Evolutionary conservation across 2,329 filamentous ascomycete genomes (phyloP), one percentile per base, ranked within the genome.

Genomic region (Zasmidium citrigriseum): DNA sequence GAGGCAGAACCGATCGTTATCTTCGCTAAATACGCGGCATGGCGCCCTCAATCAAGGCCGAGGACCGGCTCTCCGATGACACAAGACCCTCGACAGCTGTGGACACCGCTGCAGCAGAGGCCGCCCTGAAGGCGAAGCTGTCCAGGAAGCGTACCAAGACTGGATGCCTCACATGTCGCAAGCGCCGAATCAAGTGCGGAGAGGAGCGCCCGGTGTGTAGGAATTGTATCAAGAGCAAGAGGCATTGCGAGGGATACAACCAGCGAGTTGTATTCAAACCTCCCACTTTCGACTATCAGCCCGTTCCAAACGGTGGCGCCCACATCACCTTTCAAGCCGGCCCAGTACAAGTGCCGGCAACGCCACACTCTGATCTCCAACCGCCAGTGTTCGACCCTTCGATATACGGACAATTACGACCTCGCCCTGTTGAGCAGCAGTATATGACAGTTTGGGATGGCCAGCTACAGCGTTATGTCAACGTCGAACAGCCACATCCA

Each of bases 131-230:
- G 47, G 68, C 68, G 25, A 69, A 65, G 52, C 56, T 72, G 24
- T 68, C 68, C 11, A 66, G 73, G 21, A 91, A 88, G 73, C 82
- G 93, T 68, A 96, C 93, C 52, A 97, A 97, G 78, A 96, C 93
- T 1, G 93, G 93, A 14, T 97, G 93, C 73, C 77, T 96, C 60
- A 97, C 95, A 58, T 99, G 95, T 77, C 89, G 95, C 63, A 93
- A 90, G 76, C 88, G 95, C 54, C 89, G 95, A 16, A 98, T 99
- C 76, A 99, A 98, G 77, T 99, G 95, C 75, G 95, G 95, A 62
- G 95, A 98, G 74, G 90, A 91, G 68, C 85, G 89, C 51, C 91
- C 91, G 23, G 89, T 83, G 24, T 95, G 91, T 76, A 86, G 83
- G 69, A 96, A 96, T 70, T 96, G 91, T 76, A 86, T 89, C 77